Percentiles rank a stretch among this genome's conserved stretches.
Conservation (phyloP, 2,329 filamentous ascomycete species). For the Paecilomyces dactylethromorphus region DNA sequence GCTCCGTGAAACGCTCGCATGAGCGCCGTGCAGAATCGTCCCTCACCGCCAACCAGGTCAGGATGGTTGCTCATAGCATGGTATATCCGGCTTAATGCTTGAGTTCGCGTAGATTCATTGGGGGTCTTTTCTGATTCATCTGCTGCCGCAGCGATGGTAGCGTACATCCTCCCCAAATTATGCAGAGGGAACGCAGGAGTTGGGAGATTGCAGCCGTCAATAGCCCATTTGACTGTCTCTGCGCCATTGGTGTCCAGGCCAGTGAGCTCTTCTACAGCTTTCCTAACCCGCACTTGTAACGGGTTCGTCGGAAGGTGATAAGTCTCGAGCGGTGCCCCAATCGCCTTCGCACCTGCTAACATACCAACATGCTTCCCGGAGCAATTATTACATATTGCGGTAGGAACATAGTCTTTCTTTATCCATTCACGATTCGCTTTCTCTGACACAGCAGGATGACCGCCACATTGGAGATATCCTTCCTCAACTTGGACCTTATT, state of each 20-base stretch:
- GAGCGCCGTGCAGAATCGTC: conserved; percentile 42
- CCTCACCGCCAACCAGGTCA: conserved; percentile 40
- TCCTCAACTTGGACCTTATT: conserved; percentile 26
- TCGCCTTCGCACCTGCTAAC: conserved; percentile 35
- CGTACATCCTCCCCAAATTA: conserved; percentile 30
- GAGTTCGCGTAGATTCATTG: conserved; percentile 10
- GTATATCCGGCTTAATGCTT: conserved; percentile 30
- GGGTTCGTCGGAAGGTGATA: conserved; percentile 34
- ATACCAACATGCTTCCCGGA: conserved; percentile 46
- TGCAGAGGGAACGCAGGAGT: conserved; percentile 38
- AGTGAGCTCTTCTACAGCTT: conserved; percentile 30
- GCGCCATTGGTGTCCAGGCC: conserved; percentile 14
- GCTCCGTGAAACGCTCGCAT: conserved; percentile 34
- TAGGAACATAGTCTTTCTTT: conserved; percentile 30
- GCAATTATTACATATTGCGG: conserved; percentile 39
- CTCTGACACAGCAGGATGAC: conserved; percentile 32
- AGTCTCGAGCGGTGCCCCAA: conserved; percentile 22
- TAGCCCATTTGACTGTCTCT: conserved; percentile 31
- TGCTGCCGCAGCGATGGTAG: conserved; percentile 30
- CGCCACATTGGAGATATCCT: conserved; percentile 36
- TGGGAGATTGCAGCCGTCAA: conserved; percentile 45
- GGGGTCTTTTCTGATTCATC: not conserved
- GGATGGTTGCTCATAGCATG: conserved; percentile 38
- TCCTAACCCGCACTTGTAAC: conserved; percentile 34
- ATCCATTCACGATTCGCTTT: conserved; percentile 35